Percentiles rank a stretch among this genome's conserved stretches.
phyloP scores from a whole-genome alignment of 352 stramenopile genomes.

The Phytopythium delawarense region DNA sequence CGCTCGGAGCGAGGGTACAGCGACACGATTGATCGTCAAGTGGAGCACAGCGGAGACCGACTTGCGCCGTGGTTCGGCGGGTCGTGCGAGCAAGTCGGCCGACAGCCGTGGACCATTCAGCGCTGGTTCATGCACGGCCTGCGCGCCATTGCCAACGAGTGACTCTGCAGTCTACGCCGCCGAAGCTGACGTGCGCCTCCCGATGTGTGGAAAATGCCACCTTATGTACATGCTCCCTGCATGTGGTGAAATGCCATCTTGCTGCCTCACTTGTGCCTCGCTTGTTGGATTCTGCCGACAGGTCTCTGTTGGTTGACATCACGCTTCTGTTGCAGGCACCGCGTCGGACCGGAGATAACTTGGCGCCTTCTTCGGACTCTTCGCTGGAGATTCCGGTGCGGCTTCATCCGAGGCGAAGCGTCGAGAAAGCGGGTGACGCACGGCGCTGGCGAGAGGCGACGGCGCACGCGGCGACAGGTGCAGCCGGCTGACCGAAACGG shows the following conservation, averaged over 20 bases:
- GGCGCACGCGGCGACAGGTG: slow-evolving; percentile 28
- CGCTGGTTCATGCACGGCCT: slow-evolving; percentile 39
- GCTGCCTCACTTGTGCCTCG: not conserved
- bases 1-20: not conserved
- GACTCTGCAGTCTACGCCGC: not conserved
- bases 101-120: slow-evolving; percentile 42
- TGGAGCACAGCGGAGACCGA: not conserved
- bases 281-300: not conserved
- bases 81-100: slow-evolving; percentile 30
- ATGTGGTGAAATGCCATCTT: not conserved
- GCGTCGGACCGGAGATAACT: not conserved
- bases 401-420: slow-evolving; percentile 8
- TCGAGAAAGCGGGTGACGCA: slow-evolving; percentile 21
- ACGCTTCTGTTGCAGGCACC: not conserved
- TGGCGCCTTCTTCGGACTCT: slow-evolving; percentile 9
- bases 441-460: slow-evolving; percentile 5
- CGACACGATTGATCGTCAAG: too few species aligned
- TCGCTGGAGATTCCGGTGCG: not conserved
- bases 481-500: slow-evolving; percentile 44
- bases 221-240: not conserved
- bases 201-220: not conserved
- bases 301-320: not conserved
- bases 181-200: not conserved
- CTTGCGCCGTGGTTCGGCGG: slow-evolving; percentile 25
- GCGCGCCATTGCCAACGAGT: not conserved